These are phyloP conservation scores for Luvunga scandens DNA, from an alignment of 345 rosid genomes.

Conservation along the genomic window DNA sequence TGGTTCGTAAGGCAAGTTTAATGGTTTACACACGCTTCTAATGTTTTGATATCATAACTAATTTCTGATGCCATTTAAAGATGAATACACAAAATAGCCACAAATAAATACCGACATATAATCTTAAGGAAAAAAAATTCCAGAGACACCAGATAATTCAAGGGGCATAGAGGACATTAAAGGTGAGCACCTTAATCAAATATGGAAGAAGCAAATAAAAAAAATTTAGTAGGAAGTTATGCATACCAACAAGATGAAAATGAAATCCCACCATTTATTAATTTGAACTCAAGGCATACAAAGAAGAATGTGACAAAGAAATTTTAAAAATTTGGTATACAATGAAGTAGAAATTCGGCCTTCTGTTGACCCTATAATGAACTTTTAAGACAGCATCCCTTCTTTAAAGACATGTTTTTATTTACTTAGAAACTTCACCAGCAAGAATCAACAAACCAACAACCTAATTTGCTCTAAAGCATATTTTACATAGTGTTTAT, in stretches of 20 bases:
- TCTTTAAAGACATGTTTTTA: background rate
- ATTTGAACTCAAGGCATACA: constrained; percentile 27
- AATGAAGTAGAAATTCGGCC: constrained; percentile 15
- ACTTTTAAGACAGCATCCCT: background rate
- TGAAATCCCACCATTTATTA: constrained; percentile 31
- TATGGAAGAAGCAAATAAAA: background rate
- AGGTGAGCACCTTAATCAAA: constrained; percentile 2
- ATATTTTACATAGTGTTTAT: constrained; percentile 18
- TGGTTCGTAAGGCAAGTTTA: constrained; percentile 1
- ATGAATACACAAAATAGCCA: background rate
- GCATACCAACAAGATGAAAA: constrained; percentile 26
- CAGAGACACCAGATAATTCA: background rate
- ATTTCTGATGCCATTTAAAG: background rate
- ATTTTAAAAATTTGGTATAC: constrained; percentile 15
- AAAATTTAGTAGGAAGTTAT: constrained; percentile 8
- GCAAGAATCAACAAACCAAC: constrained; percentile 18
- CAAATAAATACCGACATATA: background rate
- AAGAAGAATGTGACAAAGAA: constrained; percentile 19
- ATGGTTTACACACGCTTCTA: background rate
- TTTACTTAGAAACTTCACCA: constrained; percentile 13
- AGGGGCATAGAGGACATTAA: constrained; percentile 1
- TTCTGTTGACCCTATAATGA: constrained; percentile 1
- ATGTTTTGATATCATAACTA: background rate
- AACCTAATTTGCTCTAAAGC: constrained; percentile 20
- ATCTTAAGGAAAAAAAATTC: background rate